Evolutionary conservation across 2,329 filamentous ascomycete species (phyloP).

Genomic region (Botryosphaeria dothidea): DNA sequence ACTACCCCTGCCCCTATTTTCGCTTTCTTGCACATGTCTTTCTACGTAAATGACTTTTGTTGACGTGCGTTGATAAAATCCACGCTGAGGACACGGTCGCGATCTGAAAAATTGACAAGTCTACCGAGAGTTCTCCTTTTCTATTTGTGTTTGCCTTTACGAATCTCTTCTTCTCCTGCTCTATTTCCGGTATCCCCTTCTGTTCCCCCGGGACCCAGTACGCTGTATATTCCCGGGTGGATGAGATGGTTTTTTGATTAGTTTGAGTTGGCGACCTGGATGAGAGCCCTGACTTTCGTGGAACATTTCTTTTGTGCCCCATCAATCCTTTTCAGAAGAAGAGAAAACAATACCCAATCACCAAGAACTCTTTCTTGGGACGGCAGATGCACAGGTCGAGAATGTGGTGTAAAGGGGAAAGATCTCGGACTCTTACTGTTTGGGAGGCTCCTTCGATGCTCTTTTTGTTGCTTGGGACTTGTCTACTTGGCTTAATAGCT

Average conservation of each 20-base stretch:
- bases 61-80: conserved; percentile 5
- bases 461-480: conserved; percentile 4
- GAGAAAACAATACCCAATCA: neutral
- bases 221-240: neutral
- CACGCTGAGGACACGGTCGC: conserved; percentile 12
- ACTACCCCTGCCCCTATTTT: neutral
- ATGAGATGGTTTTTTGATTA: conserved; percentile 7
- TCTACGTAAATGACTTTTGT: conserved; percentile 18
- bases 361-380: neutral
- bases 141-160: conserved; percentile 12
- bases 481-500: conserved; percentile 2
- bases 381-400: conserved; percentile 9
- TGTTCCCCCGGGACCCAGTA: neutral
- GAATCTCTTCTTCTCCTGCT: conserved; percentile 11
- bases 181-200: conserved; percentile 8
- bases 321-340: conserved; percentile 9
- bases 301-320: conserved; percentile 7
- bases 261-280: conserved; percentile 2
- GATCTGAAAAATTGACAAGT: conserved; percentile 14
- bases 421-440: neutral
- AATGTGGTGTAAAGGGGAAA: neutral
- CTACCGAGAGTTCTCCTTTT: conserved; percentile 4
- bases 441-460: conserved; percentile 5
- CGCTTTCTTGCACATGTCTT: conserved; percentile 17
- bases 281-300: conserved; percentile 9